Percentiles rank a stretch among this genome's conserved stretches.
Conservation (phyloP, 2,329 filamentous ascomycete species). For the Colletotrichum theobromicola region DNA sequence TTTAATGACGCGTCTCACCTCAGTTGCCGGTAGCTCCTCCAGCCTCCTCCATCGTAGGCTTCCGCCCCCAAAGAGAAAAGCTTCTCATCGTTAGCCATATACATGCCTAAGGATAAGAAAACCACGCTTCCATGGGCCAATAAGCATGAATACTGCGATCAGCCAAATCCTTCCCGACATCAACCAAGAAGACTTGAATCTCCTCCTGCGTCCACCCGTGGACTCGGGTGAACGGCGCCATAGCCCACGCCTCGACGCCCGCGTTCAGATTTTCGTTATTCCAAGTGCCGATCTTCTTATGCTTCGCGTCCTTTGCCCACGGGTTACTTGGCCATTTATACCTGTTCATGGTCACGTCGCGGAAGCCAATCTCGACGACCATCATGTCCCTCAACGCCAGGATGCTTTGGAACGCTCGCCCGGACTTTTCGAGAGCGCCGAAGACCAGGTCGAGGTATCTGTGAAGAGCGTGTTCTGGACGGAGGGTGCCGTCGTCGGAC, state of each 20-base stretch:
- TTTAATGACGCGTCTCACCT: too few species aligned
- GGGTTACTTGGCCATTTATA: not conserved
- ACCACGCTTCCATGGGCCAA: not conserved
- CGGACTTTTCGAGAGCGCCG: not conserved
- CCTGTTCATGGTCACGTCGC: not conserved
- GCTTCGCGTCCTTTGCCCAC: not conserved
- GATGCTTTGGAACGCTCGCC: not conserved
- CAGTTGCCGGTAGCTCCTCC: too few species aligned
- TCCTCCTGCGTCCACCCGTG: not conserved
- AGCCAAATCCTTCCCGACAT: rapidly evolving
- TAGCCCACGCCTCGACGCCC: not conserved
- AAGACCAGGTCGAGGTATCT: not conserved
- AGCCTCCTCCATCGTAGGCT: not conserved
- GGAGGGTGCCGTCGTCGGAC: not conserved
- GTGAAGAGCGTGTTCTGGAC: not conserved
- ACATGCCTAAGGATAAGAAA: not conserved
- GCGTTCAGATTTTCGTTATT: not conserved
- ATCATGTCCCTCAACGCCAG: not conserved
- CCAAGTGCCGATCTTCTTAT: not conserved
- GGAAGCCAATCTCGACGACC: not conserved
- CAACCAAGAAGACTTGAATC: not conserved
- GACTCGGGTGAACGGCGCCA: not conserved
- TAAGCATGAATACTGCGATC: not conserved
- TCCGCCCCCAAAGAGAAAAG: not conserved
- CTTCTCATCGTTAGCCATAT: not conserved